phyloP scores from a whole-genome alignment of 2,329 filamentous ascomycete species.

The Sclerotinia nivalis region DNA sequence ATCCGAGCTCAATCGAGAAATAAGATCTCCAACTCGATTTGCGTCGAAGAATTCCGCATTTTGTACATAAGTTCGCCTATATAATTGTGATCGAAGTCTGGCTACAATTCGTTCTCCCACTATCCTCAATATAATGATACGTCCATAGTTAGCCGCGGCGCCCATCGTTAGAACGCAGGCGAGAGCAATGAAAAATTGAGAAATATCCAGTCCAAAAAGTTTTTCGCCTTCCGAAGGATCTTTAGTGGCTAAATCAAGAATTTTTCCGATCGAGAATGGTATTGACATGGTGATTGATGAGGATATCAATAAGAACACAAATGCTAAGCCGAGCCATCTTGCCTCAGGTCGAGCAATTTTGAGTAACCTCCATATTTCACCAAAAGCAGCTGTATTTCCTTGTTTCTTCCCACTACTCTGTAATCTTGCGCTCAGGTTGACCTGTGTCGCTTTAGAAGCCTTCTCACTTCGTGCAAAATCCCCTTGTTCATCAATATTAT shows the following conservation, averaged over 20 bases:
- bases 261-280: conserved; percentile 93
- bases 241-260: conserved; percentile 87
- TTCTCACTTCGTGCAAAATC: conserved; percentile 76
- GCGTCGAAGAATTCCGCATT: conserved; percentile 99
- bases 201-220: conserved; percentile 80
- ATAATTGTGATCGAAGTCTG: conserved; percentile 83
- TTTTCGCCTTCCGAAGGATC: conserved; percentile 63
- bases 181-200: conserved; percentile 85
- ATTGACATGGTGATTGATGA: conserved; percentile 95
- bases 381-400: conserved; percentile 59
- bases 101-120: conserved; percentile 95
- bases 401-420: conserved; percentile 70
- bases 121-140: conserved; percentile 89
- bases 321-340: conserved; percentile 74
- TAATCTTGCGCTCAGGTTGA: conserved; percentile 85
- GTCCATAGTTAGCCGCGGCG: conserved; percentile 87
- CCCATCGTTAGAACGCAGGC: conserved; percentile 76
- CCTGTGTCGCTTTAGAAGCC: conserved; percentile 80
- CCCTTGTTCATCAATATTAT: conserved; percentile 51
- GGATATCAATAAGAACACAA: conserved; percentile 82
- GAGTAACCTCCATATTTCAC: conserved; percentile 83
- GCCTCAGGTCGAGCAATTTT: conserved; percentile 87
- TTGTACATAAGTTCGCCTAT: conserved; percentile 90
- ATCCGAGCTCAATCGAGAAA: conserved; percentile 92
- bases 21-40: conserved; percentile 92